These are phyloP conservation scores for Linanthus parryae DNA, from an alignment of 148 eudicot species.

Conservation along the genomic window DNA sequence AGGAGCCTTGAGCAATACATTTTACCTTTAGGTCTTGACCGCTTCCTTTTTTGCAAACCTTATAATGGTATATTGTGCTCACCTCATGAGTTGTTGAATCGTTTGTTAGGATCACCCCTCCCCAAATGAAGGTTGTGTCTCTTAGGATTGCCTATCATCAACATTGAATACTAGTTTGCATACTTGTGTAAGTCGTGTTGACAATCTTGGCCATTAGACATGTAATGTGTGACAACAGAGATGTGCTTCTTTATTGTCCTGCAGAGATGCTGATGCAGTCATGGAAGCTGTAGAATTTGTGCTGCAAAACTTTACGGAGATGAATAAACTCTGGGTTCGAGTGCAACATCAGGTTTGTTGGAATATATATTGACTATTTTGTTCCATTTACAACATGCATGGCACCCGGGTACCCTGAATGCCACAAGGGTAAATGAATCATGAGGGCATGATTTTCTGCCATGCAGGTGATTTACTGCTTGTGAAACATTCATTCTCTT, in stretches of 20 bases:
- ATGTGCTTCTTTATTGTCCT: conserved; percentile 18
- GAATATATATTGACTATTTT: conserved; percentile 7
- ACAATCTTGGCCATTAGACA: too few species aligned
- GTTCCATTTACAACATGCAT: conserved; percentile 32
- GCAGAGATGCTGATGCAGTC: conserved; percentile 74
- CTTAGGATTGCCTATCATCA: too few species aligned
- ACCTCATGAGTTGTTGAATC: too few species aligned
- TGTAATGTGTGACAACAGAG: too few species aligned
- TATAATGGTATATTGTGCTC: too few species aligned
- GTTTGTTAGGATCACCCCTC: too few species aligned
- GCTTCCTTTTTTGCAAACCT: too few species aligned
- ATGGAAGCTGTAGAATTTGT: conserved; percentile 99
- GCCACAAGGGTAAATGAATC: conserved; percentile 69
- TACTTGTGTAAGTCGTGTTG: too few species aligned
- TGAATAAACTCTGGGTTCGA: conserved; percentile 99
- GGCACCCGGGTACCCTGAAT: conserved; percentile 72
- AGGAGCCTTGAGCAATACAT: too few species aligned
- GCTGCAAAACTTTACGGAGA: conserved; percentile 91
- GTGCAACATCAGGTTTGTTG: conserved; percentile 87
- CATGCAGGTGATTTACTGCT: conserved; percentile 97
- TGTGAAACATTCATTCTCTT: conserved; percentile 77
- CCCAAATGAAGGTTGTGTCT: too few species aligned
- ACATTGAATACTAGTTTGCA: too few species aligned
- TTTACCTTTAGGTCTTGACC: too few species aligned
- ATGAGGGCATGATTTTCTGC: conserved; percentile 86